Conservation (phyloP, 305 asterid genomes). For the Solanum hybrid region DNA sequence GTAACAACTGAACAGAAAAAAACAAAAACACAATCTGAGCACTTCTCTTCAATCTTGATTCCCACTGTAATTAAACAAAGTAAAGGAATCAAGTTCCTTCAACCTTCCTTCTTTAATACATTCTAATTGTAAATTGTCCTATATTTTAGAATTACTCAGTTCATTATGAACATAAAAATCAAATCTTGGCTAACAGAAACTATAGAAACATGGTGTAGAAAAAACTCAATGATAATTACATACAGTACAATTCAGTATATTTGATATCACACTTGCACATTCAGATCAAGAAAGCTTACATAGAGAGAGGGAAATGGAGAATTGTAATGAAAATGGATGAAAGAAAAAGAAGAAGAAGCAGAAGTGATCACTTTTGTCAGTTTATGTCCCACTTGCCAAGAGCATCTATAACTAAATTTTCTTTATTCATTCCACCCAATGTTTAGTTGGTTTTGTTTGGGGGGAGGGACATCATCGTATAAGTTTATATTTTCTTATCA, state of each 20-base stretch:
- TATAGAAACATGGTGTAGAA: not conserved
- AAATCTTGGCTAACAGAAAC: not conserved
- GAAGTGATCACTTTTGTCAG: not conserved
- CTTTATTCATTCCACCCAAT: not conserved
- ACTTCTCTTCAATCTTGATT: not conserved
- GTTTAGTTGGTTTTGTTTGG: not conserved
- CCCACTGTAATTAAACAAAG: not conserved
- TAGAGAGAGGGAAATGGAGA: not conserved
- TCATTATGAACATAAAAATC: not conserved
- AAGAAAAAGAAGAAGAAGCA: not conserved
- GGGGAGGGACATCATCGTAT: not conserved
- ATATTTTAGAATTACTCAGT: not conserved
- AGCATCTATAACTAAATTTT: not conserved
- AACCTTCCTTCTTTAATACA: not conserved
- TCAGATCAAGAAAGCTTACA: not conserved
- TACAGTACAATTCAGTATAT: not conserved
- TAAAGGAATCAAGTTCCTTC: not conserved
- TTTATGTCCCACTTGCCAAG: not conserved
- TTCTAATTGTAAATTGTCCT: not conserved
- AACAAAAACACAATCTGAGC: not conserved
- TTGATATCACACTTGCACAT: not conserved
- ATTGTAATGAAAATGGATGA: not conserved
- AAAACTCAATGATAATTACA: not conserved
- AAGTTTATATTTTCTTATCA: not conserved
- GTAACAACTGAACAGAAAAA: not conserved